These are phyloP conservation scores for Gomphus sp. DNA, from an alignment of 1,284 basidiomycete genomes.

Conservation along the genomic window DNA sequence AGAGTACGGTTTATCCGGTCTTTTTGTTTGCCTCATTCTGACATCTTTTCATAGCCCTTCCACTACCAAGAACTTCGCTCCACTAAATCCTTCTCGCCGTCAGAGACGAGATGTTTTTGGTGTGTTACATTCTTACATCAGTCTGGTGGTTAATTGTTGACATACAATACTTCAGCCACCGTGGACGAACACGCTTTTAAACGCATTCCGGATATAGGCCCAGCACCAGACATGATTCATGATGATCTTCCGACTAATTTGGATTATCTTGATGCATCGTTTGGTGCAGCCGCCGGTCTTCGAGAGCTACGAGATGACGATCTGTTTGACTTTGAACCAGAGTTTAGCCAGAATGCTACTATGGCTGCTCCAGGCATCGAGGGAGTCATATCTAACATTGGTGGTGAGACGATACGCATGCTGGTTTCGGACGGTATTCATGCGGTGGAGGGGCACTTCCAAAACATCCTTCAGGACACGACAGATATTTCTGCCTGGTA, in stretches of 20 bases:
- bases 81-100: neutral
- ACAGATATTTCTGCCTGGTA: constrained; percentile 18
- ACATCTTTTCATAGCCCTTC: neutral
- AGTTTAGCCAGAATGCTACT: constrained; percentile 18
- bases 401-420: constrained; percentile 81
- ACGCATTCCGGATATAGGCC: constrained; percentile 49
- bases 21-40: neutral
- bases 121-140: neutral
- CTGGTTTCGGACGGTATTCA: constrained; percentile 49
- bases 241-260: constrained; percentile 88
- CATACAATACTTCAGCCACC: constrained; percentile 39
- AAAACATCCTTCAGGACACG: constrained; percentile 50
- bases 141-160: neutral
- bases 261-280: constrained; percentile 81
- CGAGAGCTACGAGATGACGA: constrained; percentile 64
- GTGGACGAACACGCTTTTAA: constrained; percentile 82
- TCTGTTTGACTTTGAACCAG: constrained; percentile 49
- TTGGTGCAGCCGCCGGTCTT: constrained; percentile 67
- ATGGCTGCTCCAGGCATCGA: constrained; percentile 15
- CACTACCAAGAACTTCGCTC: neutral
- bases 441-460: constrained; percentile 65
- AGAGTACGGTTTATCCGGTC: neutral
- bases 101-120: constrained; percentile 1
- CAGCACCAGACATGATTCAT: constrained; percentile 78
- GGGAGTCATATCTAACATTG: constrained; percentile 53